Evolutionary conservation across 345 rosid genomes (phyloP), one percentile per base, ranked within the genome.

Genomic region (Populus alba): DNA sequence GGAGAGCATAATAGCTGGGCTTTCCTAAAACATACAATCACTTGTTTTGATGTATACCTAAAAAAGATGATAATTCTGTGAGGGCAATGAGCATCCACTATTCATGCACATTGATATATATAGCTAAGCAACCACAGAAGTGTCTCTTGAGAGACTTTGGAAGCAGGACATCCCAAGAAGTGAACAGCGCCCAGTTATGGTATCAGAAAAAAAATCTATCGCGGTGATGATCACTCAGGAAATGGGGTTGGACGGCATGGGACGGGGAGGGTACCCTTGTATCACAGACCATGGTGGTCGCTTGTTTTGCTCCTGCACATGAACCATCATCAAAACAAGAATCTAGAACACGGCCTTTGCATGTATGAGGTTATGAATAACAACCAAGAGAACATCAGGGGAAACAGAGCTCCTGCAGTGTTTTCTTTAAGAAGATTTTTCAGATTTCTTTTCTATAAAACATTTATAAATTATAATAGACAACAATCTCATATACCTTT

Each of bases 281-380:
- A 89, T 94, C 41, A 78, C 85, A 59, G 94, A 92, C 99, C 93
- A 95, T 8, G 95, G 96, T 70, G 92, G 86, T 16, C 98, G 89
- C 78, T 77, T 80, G 78, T 95, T 95, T 79, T 91, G 85, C 39
- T 70, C 95, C 98, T 93, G 70, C 66, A 88, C 53, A 77, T 38
- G 71, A 77, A 79, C 49, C 74, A 59, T 66, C 25, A 51, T 65
- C 69, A 63, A 23, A 16, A 71, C 65, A 37, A 72, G 33, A 72
- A 61, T 12, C 31, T 27, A 70, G 5, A 55, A n/a, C 2, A 29
- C 8, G 11, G 15, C 41, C 8, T 22, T 33, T 51, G 31, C 43
- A 22, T 22, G 15, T 53, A 18, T n/a, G 11, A 39, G 12, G 17
- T 8, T 35, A 18, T 22, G 8, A 22, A 45, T 25, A 29, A 29